Percentiles rank a stretch among this genome's conserved stretches.
These are phyloP conservation scores for Castanea sativa DNA, from an alignment of 306 rosid genomes.

Conservation along the genomic window DNA sequence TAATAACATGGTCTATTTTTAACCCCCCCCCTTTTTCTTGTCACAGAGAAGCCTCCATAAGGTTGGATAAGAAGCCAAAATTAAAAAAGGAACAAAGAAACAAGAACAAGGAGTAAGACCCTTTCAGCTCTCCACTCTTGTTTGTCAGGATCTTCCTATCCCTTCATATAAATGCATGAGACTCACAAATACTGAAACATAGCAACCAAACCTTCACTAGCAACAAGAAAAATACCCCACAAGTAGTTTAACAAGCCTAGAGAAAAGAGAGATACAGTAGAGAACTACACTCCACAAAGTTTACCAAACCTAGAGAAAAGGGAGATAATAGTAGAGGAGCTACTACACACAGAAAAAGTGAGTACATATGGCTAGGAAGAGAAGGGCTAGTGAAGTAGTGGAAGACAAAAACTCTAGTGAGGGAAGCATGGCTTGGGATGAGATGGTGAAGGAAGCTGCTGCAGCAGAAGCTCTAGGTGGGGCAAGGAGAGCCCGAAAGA, in stretches of 20 bases:
- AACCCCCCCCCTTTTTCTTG: neutral
- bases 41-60: slow-evolving; percentile 36
- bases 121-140: slow-evolving; percentile 29
- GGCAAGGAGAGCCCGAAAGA: slow-evolving; percentile 51
- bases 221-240: neutral
- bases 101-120: slow-evolving; percentile 42
- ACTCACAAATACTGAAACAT: slow-evolving; percentile 19
- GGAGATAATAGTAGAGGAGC: too few relatives aligned
- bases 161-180: slow-evolving; percentile 30
- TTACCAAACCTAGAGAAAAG: too few relatives aligned
- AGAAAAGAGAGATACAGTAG: neutral
- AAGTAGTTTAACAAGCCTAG: slow-evolving; percentile 2
- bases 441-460: slow-evolving; percentile 77
- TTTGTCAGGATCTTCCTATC: slow-evolving; percentile 26
- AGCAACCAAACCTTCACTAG: slow-evolving; percentile 20
- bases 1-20: slow-evolving; percentile 10
- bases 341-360: neutral
- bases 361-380: slow-evolving; percentile 71
- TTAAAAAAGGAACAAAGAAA: slow-evolving; percentile 36
- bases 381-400: slow-evolving; percentile 48
- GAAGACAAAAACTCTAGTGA: slow-evolving; percentile 44
- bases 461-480: slow-evolving; percentile 56
- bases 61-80: slow-evolving; percentile 37
- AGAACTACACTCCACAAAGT: neutral
- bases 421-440: slow-evolving; percentile 64